Evolutionary conservation across 2,329 filamentous ascomycete genomes (phyloP), one percentile per base, ranked within the genome.

Genomic region (Colletotrichum acutatum): DNA sequence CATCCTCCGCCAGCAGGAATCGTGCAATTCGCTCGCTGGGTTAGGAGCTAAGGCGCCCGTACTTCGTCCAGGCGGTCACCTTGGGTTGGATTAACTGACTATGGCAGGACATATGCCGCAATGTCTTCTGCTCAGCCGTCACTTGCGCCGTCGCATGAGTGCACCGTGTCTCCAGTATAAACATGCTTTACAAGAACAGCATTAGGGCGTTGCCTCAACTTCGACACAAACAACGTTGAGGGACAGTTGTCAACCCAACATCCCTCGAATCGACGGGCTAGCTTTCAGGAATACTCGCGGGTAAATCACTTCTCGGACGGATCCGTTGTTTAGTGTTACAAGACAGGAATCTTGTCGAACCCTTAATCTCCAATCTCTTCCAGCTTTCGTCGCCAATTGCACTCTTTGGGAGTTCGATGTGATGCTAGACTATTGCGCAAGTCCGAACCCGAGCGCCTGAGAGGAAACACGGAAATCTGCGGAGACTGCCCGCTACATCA

Each of bases 401-500:
- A 42, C 37, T 42, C 19, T n/a, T n/a, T 49, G 19, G 42, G 16
- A n/a, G 16, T n/a, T 19, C 19, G 19, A 49, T 19, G 66, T 64
- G 42, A 19, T 67, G 30, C 58, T 66, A 28, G 42, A 60, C 59
- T 59, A 24, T 52, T 56, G 32, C 11, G 26, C 46, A 58, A 14
- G 56, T 53, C 58, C 53, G 32, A 49, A 72, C 52, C 67, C 49
- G 62, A 63, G 71, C 71, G 61, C 57, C 46, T 72, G 62, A 30
- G 58, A 34, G 56, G 56, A 72, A 67, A 74, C 34, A 63, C 62
- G 62, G 71, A 66, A 71, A 61, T 49, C 53, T 53, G 22, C 57
- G 26, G 61, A 62, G 66, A 56, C 60, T 32, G 30, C 59, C 54
- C 28, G 52, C 52, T 61, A 28, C 66, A 62, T 66, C 61, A 54